These are phyloP conservation scores for Cercospora sp. DNA, from an alignment of 2,329 filamentous ascomycete genomes.

Conservation along the genomic window DNA sequence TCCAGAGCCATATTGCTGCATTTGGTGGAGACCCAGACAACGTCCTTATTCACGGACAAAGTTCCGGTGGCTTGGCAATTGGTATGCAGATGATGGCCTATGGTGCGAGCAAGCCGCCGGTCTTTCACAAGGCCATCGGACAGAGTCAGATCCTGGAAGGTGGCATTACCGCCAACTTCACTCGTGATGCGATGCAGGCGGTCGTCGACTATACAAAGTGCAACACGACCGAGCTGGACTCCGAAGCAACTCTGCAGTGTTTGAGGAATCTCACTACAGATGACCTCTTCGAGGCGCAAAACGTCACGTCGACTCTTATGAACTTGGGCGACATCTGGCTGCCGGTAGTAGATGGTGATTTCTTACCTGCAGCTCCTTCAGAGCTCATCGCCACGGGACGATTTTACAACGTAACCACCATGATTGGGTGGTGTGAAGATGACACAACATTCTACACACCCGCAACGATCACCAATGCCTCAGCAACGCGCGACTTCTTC, in stretches of 20 bases:
- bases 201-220: slow-evolving; percentile 49
- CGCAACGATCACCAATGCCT: slow-evolving; percentile 40
- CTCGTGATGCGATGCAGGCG: slow-evolving; percentile 48
- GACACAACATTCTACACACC: slow-evolving; percentile 42
- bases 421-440: slow-evolving; percentile 48
- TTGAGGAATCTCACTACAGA: slow-evolving; percentile 48
- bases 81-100: slow-evolving; percentile 53
- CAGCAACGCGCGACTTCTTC: slow-evolving; percentile 43
- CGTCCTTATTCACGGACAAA: slow-evolving; percentile 45
- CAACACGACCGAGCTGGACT: slow-evolving; percentile 43
- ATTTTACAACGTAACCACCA: slow-evolving; percentile 44
- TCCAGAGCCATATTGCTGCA: slow-evolving; percentile 57
- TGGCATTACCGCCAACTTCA: slow-evolving; percentile 50
- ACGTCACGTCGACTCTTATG: slow-evolving; percentile 46
- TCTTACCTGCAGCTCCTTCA: slow-evolving; percentile 46
- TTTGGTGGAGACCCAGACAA: slow-evolving; percentile 60
- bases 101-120: slow-evolving; percentile 46
- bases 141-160: slow-evolving; percentile 55
- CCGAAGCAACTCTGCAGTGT: slow-evolving; percentile 49
- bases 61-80: slow-evolving; percentile 37
- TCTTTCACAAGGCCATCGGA: slow-evolving; percentile 51
- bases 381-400: slow-evolving; percentile 41
- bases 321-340: slow-evolving; percentile 54
- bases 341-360: slow-evolving; percentile 53
- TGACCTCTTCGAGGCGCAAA: slow-evolving; percentile 47